Percentiles rank a stretch among this genome's conserved stretches.
These are phyloP conservation scores for Abrus pulchellus DNA, from an alignment of 306 rosid species.

Conservation along the genomic window DNA sequence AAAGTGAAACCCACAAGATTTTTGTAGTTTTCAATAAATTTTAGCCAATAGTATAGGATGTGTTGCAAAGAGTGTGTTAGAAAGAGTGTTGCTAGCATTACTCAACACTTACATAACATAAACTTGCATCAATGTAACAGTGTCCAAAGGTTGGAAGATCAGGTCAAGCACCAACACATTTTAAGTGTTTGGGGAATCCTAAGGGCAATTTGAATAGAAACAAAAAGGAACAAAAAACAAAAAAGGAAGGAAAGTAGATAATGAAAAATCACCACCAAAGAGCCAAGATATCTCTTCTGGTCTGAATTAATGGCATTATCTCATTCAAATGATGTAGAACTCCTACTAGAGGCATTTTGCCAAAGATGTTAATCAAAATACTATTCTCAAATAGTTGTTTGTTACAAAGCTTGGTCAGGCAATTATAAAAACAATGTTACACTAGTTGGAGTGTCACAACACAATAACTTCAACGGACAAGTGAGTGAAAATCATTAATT, in stretches of 20 bases:
- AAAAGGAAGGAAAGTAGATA: not conserved
- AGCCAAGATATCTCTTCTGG: not conserved
- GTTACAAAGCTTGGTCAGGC: not conserved
- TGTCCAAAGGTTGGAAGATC: not conserved
- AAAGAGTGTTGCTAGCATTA: no score
- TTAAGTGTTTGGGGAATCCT: not conserved
- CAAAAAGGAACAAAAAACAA: not conserved
- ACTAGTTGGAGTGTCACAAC: conserved; percentile 7
- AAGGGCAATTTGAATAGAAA: not conserved
- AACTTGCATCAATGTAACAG: not conserved
- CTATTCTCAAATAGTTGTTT: conserved; percentile 22
- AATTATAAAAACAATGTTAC: conserved; percentile 13
- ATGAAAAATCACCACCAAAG: not conserved
- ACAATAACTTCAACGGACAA: not conserved
- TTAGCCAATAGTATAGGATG: no score
- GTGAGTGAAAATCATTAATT: conserved; percentile 13
- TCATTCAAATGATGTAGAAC: not conserved
- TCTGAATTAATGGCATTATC: not conserved
- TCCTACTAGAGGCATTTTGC: not conserved
- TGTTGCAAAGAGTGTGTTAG: no score
- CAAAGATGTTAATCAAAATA: conserved; percentile 1
- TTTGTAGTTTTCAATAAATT: no score
- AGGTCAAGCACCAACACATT: not conserved
- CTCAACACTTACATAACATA: not conserved
- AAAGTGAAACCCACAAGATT: no score